A percentile compares a stretch with the other conserved stretches of the same genome.
Evolutionary conservation across 768 basidiomycete species (phyloP).

Genomic region (Fistulinella prunicolor): DNA sequence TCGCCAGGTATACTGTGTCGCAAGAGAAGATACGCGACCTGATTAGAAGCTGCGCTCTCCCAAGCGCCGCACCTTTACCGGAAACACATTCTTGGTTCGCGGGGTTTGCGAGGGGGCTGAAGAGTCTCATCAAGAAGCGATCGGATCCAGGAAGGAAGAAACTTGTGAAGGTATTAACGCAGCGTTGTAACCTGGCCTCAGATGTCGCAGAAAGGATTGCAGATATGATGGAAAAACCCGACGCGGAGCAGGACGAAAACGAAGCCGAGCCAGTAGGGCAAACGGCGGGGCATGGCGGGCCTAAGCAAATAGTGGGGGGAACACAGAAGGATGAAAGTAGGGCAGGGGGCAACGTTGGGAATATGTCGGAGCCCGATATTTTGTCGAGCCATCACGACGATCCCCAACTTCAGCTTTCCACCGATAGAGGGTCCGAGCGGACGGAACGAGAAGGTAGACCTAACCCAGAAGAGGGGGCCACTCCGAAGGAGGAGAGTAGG

Average conservation of each 20-base stretch:
- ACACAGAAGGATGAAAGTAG: background rate
- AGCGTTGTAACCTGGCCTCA: conserved; percentile 26
- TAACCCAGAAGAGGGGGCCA: too few species aligned
- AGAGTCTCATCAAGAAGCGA: conserved; percentile 13
- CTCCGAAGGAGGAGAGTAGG: background rate
- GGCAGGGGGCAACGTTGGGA: background rate
- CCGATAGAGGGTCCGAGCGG: too few species aligned
- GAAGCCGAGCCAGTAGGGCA: background rate
- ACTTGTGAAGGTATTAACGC: conserved; percentile 15
- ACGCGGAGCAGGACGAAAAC: background rate
- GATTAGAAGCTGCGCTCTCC: conserved; percentile 14
- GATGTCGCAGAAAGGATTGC: conserved; percentile 25
- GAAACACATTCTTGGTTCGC: conserved; percentile 21
- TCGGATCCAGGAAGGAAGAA: conserved; percentile 17
- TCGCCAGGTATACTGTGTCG: conserved; percentile 24
- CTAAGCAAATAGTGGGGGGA: background rate
- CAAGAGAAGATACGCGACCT: conserved; percentile 18
- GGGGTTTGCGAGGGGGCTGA: conserved; percentile 11
- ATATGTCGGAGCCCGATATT: background rate
- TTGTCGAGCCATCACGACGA: background rate
- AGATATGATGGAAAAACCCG: conserved; percentile 19
- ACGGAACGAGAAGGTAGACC: too few species aligned
- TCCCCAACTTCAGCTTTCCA: too few species aligned
- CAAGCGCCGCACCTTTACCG: conserved; percentile 8
- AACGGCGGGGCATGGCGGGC: background rate